These are phyloP conservation scores for Solidago caesia DNA, from an alignment of 129 eudicot genomes.

Conservation along the genomic window DNA sequence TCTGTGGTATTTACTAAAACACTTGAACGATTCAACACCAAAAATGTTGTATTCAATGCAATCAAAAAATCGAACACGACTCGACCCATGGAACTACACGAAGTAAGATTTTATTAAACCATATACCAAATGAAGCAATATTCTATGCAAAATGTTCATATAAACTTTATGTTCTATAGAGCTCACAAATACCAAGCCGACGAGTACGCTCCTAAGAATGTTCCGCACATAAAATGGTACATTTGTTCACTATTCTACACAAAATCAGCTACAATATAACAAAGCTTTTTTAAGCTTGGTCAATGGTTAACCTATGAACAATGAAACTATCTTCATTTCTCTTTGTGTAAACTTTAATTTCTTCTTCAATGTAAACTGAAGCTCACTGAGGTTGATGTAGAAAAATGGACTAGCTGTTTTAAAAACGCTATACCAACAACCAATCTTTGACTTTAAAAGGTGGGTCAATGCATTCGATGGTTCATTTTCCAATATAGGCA, in stretches of 20 bases:
- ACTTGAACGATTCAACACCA: too few relatives aligned
- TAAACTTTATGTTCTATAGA: slow-evolving; percentile 16
- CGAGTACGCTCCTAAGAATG: slow-evolving; percentile 6
- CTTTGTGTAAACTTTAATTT: slow-evolving; percentile 14
- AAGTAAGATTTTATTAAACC: neutral
- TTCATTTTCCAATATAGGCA: slow-evolving; percentile 40
- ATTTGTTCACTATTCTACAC: slow-evolving; percentile 10
- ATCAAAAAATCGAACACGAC: too few relatives aligned
- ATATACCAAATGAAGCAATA: slow-evolving; percentile 7
- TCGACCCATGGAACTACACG: too few relatives aligned
- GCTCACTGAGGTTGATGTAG: neutral
- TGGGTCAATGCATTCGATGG: neutral
- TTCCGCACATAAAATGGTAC: too few relatives aligned
- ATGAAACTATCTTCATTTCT: slow-evolving; percentile 20
- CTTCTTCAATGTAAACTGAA: slow-evolving; percentile 10
- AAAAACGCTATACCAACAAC: slow-evolving; percentile 20
- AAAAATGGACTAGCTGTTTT: slow-evolving; percentile 3
- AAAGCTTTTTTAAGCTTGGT: slow-evolving; percentile 19
- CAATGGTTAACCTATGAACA: slow-evolving; percentile 30
- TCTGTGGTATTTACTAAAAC: too few relatives aligned
- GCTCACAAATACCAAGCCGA: neutral
- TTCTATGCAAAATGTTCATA: slow-evolving; percentile 24
- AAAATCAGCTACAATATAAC: slow-evolving; percentile 24
- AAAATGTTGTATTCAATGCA: too few relatives aligned
- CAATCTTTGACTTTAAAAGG: slow-evolving; percentile 17